These are phyloP conservation scores for Elaeis oleifera DNA, from an alignment of 202 grass and related monocot genomes.

Conservation along the genomic window DNA sequence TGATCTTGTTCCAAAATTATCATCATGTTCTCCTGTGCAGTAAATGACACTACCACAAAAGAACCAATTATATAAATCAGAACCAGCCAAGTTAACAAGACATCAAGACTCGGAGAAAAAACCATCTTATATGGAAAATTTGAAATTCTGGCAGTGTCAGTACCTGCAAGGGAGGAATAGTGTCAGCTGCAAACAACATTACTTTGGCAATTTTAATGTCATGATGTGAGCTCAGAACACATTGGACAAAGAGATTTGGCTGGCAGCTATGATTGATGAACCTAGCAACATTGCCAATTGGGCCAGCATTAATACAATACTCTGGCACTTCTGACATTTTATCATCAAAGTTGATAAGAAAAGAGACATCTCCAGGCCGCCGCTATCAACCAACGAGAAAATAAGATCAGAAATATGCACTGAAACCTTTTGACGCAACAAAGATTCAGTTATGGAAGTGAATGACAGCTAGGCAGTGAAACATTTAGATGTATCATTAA, in stretches of 20 bases:
- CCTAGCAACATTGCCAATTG: conserved; percentile 62
- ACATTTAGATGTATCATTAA: too few relatives aligned
- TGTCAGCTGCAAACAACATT: conserved; percentile 82
- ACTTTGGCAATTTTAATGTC: conserved; percentile 80
- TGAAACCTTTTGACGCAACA: background rate
- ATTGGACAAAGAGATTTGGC: conserved; percentile 89
- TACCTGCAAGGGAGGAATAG: conserved; percentile 84
- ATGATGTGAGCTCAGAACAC: conserved; percentile 64
- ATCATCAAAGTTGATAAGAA: conserved; percentile 43
- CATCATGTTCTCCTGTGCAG: too few relatives aligned
- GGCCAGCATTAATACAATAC: conserved; percentile 74
- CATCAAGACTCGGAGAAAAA: too few relatives aligned
- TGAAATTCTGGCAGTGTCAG: conserved; percentile 2
- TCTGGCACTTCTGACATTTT: conserved; percentile 47
- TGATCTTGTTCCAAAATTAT: too few relatives aligned
- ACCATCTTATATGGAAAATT: background rate
- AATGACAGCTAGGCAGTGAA: too few relatives aligned
- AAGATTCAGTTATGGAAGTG: background rate
- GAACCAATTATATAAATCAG: too few relatives aligned
- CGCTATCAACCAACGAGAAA: conserved; percentile 17
- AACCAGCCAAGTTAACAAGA: too few relatives aligned
- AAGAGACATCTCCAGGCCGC: conserved; percentile 49
- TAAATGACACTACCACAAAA: too few relatives aligned
- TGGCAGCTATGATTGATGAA: conserved; percentile 95
- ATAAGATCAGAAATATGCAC: background rate